These are phyloP conservation scores for Arctostaphylos glauca DNA, from an alignment of 148 eudicot genomes.

Conservation along the genomic window DNA sequence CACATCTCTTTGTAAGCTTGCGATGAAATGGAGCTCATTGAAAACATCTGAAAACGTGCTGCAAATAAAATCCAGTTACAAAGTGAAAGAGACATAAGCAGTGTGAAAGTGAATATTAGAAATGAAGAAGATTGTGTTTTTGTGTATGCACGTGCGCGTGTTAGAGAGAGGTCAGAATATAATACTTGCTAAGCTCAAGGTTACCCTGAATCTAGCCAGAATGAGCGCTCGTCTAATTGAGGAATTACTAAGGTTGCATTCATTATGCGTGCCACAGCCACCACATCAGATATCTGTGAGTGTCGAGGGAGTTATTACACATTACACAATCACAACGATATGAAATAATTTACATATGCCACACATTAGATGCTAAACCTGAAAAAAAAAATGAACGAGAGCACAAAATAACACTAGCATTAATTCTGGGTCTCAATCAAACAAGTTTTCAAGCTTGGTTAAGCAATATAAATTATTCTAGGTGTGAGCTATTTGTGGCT, in stretches of 20 bases:
- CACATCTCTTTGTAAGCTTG: no score
- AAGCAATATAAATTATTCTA: background rate
- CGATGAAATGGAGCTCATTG: no score
- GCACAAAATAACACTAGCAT: background rate
- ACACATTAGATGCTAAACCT: background rate
- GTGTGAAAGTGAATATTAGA: no score
- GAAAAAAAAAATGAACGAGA: background rate
- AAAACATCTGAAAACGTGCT: no score
- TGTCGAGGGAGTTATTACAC: no score
- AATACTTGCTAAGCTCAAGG: background rate
- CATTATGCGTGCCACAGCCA: conserved; percentile 86
- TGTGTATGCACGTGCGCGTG: background rate
- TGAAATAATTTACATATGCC: background rate
- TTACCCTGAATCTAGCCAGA: conserved; percentile 93
- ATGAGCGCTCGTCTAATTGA: conserved; percentile 78
- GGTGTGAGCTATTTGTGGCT: background rate
- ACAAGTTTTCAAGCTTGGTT: background rate
- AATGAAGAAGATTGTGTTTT: background rate
- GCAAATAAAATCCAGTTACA: no score
- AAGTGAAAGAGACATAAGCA: no score
- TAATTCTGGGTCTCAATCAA: background rate
- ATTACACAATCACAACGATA: conserved; percentile 1
- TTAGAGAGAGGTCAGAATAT: background rate
- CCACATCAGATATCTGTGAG: conserved; percentile 90
- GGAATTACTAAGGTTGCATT: conserved; percentile 91